These are phyloP conservation scores for Clavaria fumosa DNA, from an alignment of 768 basidiomycete species.

Conservation along the genomic window DNA sequence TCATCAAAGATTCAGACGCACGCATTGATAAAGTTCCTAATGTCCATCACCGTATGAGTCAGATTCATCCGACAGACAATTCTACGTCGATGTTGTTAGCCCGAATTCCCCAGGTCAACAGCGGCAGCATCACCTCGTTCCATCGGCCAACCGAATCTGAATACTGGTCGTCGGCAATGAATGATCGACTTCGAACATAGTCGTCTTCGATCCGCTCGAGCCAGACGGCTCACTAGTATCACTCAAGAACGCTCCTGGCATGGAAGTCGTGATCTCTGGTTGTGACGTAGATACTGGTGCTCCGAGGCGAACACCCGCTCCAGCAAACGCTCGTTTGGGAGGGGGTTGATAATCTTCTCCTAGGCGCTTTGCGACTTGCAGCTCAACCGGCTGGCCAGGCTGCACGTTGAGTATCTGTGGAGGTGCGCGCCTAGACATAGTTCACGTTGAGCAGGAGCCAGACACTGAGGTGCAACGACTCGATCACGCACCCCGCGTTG, in stretches of 20 bases:
- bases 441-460: slow-evolving; percentile 2
- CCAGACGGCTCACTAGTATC: slow-evolving; percentile 14
- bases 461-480: neutral
- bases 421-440: slow-evolving; percentile 44
- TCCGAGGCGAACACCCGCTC: slow-evolving; percentile 70
- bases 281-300: slow-evolving; percentile 42
- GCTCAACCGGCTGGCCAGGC: slow-evolving; percentile 69
- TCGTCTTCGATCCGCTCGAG: slow-evolving; percentile 18
- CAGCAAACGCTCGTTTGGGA: slow-evolving; percentile 36
- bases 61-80: slow-evolving; percentile 81
- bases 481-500: slow-evolving; percentile 47
- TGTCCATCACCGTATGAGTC: slow-evolving; percentile 75
- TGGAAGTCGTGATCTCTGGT: slow-evolving; percentile 12
- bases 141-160: slow-evolving; percentile 84
- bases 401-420: slow-evolving; percentile 57
- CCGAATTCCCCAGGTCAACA: neutral
- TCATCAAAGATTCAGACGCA: slow-evolving; percentile 25
- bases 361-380: slow-evolving; percentile 57
- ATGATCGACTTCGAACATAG: slow-evolving; percentile 68
- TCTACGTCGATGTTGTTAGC: slow-evolving; percentile 21
- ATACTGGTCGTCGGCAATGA: slow-evolving; percentile 72
- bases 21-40: slow-evolving; percentile 83
- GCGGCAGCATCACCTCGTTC: slow-evolving; percentile 44
- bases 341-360: slow-evolving; percentile 59
- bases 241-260: slow-evolving; percentile 50